Base-by-base conservation (phyloP, 1,284 basidiomycete species). In the Takashimella koratensis region DNA sequence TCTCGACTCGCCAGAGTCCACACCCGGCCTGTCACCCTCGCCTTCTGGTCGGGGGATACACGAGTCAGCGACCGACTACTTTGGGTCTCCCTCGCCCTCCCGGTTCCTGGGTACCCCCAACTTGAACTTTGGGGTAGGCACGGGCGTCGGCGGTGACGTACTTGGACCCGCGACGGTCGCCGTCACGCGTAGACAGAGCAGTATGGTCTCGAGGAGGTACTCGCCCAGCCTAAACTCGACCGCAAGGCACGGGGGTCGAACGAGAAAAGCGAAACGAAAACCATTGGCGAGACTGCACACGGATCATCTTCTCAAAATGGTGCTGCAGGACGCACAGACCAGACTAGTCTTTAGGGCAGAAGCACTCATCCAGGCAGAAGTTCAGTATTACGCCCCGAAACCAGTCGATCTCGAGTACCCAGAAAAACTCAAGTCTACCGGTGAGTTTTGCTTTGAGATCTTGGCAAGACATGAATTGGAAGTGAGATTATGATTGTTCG, bases 291-390 rank as follows among this genome's bases (percentile, higher is more conserved):
- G 79, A 46, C 75, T 91, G 43, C 84, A 86, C 58, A 84, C 85
- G 49, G 81, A 85, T 55, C 83, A 86, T 49, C 77, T 96, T 5
- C 76, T 96, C 41, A 83, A 88, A 67, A 90, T 92, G 83, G 86
- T 96, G 1, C 76, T 95, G 21, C 91, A 95, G 72, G 93, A 96
- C 67, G 90, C 91, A 1, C 93, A 96, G 77, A 96, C 93, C 5
- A 79, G 91, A 49, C 75, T 96, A 48, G 90, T 96, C 63, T 96
- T 96, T 80, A 87, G 94, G 67, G 92, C 92, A 6, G 92, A 96
- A 74, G 83, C 89, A 1, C 81, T 95, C 46, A 84, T 96, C 44
- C 88, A 93, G 67, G 82, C 83, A 25, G 92, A 96, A 47, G 90
- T 96, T 42, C 78, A 86, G 63, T 85, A 88, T 67, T 95, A 87